phyloP scores from a whole-genome alignment of 2,329 filamentous ascomycete genomes.

The Lomentospora prolificans region DNA sequence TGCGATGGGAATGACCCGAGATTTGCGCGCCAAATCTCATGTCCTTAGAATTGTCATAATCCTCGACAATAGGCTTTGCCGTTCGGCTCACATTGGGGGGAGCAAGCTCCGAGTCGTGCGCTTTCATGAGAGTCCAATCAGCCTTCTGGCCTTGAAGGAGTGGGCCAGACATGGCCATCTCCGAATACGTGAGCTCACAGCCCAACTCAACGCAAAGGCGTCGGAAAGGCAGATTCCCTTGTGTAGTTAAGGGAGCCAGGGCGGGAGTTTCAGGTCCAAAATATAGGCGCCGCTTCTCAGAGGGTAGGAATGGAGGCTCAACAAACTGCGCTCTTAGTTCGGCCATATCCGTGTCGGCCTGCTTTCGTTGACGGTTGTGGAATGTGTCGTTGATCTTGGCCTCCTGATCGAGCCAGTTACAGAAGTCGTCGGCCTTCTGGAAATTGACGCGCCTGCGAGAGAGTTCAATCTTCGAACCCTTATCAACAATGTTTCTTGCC shows the following conservation, averaged over 20 bases:
- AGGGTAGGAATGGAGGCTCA: constrained; percentile 81
- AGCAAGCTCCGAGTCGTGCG: constrained; percentile 70
- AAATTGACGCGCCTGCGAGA: constrained; percentile 62
- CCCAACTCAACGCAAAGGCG: constrained; percentile 82
- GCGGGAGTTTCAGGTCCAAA: constrained; percentile 90
- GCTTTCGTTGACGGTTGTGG: constrained; percentile 29
- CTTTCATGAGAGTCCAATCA: constrained; percentile 93
- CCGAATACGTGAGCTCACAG: constrained; percentile 89
- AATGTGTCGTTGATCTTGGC: constrained; percentile 27
- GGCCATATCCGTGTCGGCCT: constrained; percentile 36
- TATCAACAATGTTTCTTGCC: constrained; percentile 61
- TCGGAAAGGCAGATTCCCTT: constrained; percentile 91
- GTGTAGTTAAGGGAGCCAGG: constrained; percentile 89
- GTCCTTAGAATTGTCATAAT: constrained; percentile 75
- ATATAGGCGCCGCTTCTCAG: constrained; percentile 88
- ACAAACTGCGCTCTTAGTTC: constrained; percentile 72
- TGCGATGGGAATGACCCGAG: constrained; percentile 83
- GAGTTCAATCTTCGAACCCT: constrained; percentile 63
- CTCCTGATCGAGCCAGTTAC: constrained; percentile 66
- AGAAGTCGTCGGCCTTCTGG: constrained; percentile 64
- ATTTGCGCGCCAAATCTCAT: constrained; percentile 89
- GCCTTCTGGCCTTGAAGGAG: constrained; percentile 80
- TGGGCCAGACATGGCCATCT: constrained; percentile 92
- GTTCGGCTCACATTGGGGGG: constrained; percentile 56
- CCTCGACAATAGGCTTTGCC: constrained; percentile 44